phyloP scores from a whole-genome alignment of 306 rosid species.

The Cicer arietinum region DNA sequence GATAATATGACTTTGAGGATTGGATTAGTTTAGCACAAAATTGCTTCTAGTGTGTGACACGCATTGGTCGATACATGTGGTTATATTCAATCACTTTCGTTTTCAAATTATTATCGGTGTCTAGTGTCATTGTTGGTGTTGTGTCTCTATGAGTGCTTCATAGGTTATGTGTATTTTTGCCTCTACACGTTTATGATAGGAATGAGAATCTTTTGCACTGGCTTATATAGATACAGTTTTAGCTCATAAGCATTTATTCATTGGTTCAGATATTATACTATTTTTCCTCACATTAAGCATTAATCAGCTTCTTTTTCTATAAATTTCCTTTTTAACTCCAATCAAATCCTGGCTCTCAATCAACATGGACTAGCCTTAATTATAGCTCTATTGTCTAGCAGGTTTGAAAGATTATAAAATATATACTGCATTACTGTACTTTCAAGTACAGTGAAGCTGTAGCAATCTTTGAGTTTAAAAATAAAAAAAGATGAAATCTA shows the following conservation, averaged over 20 bases:
- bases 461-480: background rate
- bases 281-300: background rate
- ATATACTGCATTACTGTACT: background rate
- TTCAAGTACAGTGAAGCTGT: background rate
- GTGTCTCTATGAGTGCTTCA: background rate
- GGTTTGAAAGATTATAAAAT: background rate
- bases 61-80: background rate
- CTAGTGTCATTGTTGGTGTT: background rate
- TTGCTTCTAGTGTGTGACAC: background rate
- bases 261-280: slow-evolving; percentile 6
- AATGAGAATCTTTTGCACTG: slow-evolving; percentile 17
- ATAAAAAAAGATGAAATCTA: background rate
- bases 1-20: background rate
- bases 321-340: background rate
- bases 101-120: background rate
- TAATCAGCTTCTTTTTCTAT: background rate
- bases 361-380: background rate
- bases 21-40: background rate
- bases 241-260: slow-evolving; percentile 11
- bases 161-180: background rate
- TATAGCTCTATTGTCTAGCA: background rate
- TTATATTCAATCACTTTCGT: background rate
- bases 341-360: background rate
- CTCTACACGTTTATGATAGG: slow-evolving; percentile 26
- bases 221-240: background rate